Base-by-base conservation (phyloP, 441 rosid genomes). In the California macrophylla region DNA sequence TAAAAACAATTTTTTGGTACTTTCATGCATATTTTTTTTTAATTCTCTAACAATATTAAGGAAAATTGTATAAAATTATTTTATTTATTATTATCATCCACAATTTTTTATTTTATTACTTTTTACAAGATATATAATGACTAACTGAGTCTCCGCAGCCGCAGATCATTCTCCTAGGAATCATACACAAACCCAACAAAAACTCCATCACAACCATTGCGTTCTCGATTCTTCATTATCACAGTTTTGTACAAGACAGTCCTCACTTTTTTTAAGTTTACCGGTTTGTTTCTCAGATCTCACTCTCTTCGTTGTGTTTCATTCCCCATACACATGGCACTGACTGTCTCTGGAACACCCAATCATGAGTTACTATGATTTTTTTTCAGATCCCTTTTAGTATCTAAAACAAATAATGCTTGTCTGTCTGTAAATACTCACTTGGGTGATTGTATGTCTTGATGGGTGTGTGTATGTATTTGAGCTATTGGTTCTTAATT, bases 251-350 rank as follows among this genome's bases (percentile, higher is more conserved):
- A n/a, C 56, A n/a, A 5, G 54, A 47, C 15, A 47, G 18, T 15
- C 54, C 54, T 47, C 54, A 1, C 20, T 5, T 1, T 0, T 47
- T 47, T 18, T n/a, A 47, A 21, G 7, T 3, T 47, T 47, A n/a
- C 56, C n/a, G 56, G 56, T 47, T 47, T 18, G 56, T 47, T 47
- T 47, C 56, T 47, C 56, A 47, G 56, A 47, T 47, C 56, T 16
- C 20, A 16, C 21, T 47, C 56, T 47, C 56, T 47, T 3, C 42
- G 42, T 36, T 36, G 10, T 36, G 42, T 8, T 34, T 34, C 40
- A 34, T 34, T 34, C 40, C 40, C 5, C 30, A 28, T 28, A 28
- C 30, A 28, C 4, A 28, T 28, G 30, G 30, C 30, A 28, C 1
- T 28, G 47, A 1, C 45, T 36, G 45, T 40, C 47, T 40, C n/a